Evolutionary conservation across 208 protist species (phyloP).

Genomic region (Crithidia bombi): DNA sequence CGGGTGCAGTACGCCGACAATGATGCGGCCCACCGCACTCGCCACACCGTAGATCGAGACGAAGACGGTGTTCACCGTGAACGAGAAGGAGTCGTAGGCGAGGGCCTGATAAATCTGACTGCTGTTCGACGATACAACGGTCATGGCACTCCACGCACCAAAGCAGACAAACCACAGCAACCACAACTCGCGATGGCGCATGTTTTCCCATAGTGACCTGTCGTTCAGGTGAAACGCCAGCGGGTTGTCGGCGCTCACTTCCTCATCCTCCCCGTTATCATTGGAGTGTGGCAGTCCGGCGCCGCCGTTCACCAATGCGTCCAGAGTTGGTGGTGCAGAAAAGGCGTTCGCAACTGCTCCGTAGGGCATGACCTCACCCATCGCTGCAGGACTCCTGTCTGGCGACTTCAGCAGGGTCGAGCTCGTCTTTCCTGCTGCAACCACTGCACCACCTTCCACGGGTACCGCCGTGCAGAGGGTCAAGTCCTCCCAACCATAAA

Average conservation of each 20-base stretch:
- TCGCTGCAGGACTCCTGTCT: not conserved
- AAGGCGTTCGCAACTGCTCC: not conserved
- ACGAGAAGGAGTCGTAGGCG: slow-evolving; percentile 55
- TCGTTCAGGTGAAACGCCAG: slow-evolving; percentile 39
- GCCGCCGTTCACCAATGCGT: not conserved
- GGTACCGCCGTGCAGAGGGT: slow-evolving; percentile 1
- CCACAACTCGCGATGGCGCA: slow-evolving; percentile 70
- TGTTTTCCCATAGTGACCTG: slow-evolving; percentile 51
- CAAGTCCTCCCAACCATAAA: not conserved
- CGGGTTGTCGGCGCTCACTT: slow-evolving; percentile 13
- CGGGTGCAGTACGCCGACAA: slow-evolving; percentile 59
- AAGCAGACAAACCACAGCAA: slow-evolving; percentile 88
- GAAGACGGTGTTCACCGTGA: slow-evolving; percentile 76
- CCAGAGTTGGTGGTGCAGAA: not conserved
- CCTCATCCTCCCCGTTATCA: no score
- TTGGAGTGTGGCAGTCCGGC: no score
- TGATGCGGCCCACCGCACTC: slow-evolving; percentile 76
- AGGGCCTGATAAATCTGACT: slow-evolving; percentile 78
- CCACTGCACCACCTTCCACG: not conserved
- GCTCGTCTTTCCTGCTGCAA: not conserved
- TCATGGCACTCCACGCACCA: slow-evolving; percentile 75
- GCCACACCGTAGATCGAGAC: slow-evolving; percentile 83
- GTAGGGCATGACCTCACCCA: not conserved
- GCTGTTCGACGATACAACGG: slow-evolving; percentile 79
- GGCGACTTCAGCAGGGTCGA: not conserved